Conservation (phyloP, 495 filamentous ascomycete genomes). For the Rhizodiscina lignyota region DNA sequence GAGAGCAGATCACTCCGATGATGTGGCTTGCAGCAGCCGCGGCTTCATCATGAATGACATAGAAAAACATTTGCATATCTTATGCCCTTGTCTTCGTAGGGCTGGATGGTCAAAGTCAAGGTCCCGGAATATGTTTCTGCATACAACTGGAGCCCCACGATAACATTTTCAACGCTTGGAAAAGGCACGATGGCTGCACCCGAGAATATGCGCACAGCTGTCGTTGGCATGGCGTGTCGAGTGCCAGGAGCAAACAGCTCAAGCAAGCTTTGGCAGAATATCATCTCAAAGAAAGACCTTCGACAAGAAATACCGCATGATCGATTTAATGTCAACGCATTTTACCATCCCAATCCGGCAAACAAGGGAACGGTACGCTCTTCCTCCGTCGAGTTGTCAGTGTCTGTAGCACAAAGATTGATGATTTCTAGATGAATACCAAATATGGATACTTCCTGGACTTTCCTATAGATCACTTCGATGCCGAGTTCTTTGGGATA, state of each 20-base stretch:
- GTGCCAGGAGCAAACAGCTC: neutral
- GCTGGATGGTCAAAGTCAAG: too few species aligned
- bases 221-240: neutral
- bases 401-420: neutral
- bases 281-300: neutral
- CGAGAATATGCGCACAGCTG: too few species aligned
- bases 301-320: neutral
- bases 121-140: too few species aligned
- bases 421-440: neutral
- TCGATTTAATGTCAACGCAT: neutral
- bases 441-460: neutral
- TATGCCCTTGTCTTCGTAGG: too few species aligned
- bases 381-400: neutral
- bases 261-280: neutral
- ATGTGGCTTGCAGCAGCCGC: too few species aligned
- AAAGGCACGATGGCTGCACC: too few species aligned
- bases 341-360: neutral
- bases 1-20: too few species aligned
- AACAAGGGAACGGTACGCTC: neutral
- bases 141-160: too few species aligned
- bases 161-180: too few species aligned
- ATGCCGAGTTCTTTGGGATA: neutral
- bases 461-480: neutral
- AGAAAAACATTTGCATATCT: too few species aligned
- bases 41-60: too few species aligned